Conservation (phyloP, 176 grass and related monocot species). For the Triticum monococcum region DNA sequence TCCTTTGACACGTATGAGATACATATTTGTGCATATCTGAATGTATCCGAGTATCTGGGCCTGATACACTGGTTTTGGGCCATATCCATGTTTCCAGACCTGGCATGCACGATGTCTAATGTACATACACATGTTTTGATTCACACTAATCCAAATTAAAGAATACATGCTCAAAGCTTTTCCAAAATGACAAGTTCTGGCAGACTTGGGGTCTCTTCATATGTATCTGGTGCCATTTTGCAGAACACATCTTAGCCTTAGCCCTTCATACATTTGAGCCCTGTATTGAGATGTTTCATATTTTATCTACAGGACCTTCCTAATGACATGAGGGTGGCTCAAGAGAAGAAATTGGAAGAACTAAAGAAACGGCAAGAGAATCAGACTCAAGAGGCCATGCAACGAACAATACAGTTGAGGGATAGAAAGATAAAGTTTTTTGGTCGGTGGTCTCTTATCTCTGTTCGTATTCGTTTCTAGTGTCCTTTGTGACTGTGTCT, state of each 20-base stretch:
- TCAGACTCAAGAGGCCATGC: slow-evolving; percentile 67
- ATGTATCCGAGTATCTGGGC: too few relatives aligned
- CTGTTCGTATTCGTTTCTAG: background rate
- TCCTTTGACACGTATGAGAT: too few relatives aligned
- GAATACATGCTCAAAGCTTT: background rate
- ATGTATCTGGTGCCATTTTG: background rate
- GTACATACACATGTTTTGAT: background rate
- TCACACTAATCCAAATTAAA: background rate
- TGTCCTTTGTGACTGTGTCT: background rate
- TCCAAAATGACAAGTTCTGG: background rate
- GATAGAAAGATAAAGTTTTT: slow-evolving; percentile 96
- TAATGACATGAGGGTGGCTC: slow-evolving; percentile 72
- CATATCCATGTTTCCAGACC: too few relatives aligned
- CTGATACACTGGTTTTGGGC: too few relatives aligned
- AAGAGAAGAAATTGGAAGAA: slow-evolving; percentile 94
- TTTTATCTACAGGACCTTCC: slow-evolving; percentile 70
- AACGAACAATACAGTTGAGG: slow-evolving; percentile 75
- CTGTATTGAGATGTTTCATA: slow-evolving; percentile 21
- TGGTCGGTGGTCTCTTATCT: slow-evolving; percentile 38
- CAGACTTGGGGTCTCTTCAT: background rate
- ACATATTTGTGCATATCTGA: too few relatives aligned
- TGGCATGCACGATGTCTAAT: background rate
- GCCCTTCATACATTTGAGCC: background rate
- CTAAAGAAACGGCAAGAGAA: slow-evolving; percentile 87
- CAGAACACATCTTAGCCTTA: background rate